Base-by-base conservation (phyloP, 2,329 filamentous ascomycete species). In the Diaporthe nobilis region DNA sequence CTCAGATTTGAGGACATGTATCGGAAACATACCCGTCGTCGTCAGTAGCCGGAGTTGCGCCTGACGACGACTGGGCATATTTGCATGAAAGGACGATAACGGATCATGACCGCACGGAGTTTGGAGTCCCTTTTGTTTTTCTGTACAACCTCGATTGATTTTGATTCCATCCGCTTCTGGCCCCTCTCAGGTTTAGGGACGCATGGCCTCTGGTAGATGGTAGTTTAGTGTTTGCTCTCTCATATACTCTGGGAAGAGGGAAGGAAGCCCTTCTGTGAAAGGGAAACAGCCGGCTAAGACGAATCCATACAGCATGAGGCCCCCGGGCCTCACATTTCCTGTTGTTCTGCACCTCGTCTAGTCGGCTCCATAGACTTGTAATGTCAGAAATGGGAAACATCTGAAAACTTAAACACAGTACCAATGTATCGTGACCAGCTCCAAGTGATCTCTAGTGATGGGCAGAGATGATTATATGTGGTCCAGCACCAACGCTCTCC, bases 51-150 rank as follows among this genome's bases (percentile, higher is more conserved):
- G 20, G 58, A 3, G 25, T 20, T 70, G 37, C 42, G 42, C 28
- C 55, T 71, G 71, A 61, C 55, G 63, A 72, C 39, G 22, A 34
- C 44, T 51, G 47, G 55, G 17, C 42, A 39, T n/a, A 31, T 55
- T 58, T 71, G 76, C 76, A 75, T 71, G 63, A 75, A 47, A 67
- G 60, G 74, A 76, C 31, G 61, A 73, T 75, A 49, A 77, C 51
- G 70, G 57, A 73, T 77, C 73, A 77, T 75, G 76, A 77, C 60
- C 37, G 71, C 76, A 75, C 28, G 76, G 76, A 75, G 76, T 77
- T 75, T 58, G 72, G 73, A 42, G 70, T 53, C 15, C 13, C 34
- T 55, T 49, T 61, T 51, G 15, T 49, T 75, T 39, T 34, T 51
- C 13, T 71, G 42, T 49, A 73, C 49, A 49, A 65, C 20, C 4